Base-by-base conservation (phyloP, 331 rosid genomes). In the Acacia pycnantha region DNA sequence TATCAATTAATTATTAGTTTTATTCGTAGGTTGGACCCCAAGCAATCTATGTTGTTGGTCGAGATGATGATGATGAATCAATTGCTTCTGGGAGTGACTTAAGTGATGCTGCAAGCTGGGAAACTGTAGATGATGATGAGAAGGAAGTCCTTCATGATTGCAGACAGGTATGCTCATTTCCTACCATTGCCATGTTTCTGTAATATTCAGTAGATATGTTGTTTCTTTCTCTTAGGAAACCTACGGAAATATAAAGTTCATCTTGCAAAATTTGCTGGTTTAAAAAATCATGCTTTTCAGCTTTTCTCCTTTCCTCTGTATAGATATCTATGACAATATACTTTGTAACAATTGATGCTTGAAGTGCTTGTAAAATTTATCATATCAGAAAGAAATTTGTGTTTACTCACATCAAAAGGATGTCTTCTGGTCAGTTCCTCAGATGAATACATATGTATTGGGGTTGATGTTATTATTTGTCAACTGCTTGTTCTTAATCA, bases 101-200 rank as follows among this genome's bases (percentile, higher is more conserved):
- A 76, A 96, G 98, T 77, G 93, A 93, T 87, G 97, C 95, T 86
- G 98, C 97, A 58, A 94, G 98, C 85, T 96, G 99, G 99, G 99
- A 96, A 94, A 96, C 98, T 26, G 97, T 94, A 70, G 77, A 90
- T 77, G 97, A 93, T 76, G 93, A 92, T 48, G 97, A 89, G 87
- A 88, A 84, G 90, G 89, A 90, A 85, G 84, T 83, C 73, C 73
- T 54, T 66, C 91, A 87, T 72, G 88, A 85, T 79, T 86, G 91
- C 48, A 80, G 76, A 79, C 93, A 92, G 98, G 99, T 91, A 83
- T 84, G 82, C 84, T 87, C 80, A 77, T 75, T 85, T 77, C 72
- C 29, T 75, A 65, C 44, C 70, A 51, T 78, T 75, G 64, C 53
- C 61, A 11, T 84, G 82, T 77, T 65, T 58, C 61, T 70, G 29